Base-by-base conservation (phyloP, 768 basidiomycete species). In the Boletus coccyginus region DNA sequence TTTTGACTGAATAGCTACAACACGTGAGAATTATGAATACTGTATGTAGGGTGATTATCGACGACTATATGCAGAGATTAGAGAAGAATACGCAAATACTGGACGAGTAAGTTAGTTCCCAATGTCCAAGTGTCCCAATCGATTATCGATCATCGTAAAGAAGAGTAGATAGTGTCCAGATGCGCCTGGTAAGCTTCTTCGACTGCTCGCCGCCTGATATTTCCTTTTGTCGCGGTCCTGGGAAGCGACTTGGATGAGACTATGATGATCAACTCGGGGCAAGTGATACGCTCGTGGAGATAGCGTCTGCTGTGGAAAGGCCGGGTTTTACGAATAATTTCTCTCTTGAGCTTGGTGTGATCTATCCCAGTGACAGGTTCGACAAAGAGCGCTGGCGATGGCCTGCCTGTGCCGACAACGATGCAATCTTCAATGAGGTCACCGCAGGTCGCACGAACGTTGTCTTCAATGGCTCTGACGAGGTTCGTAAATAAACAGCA, bases 171-270 rank as follows among this genome's bases (percentile, higher is more conserved):
- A 35, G 68, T 67, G 70, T 91, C 86, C 24, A 91, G 77, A 53
- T 81, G 73, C 32, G 65, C 62, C 62, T 77, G 77, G 74, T 81
- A 88, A 31, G 75, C 62, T 58, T 87, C 85, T 71, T 91, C 89
- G 29, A 90, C 88, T 12, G 86, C 88, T 60, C 78, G 81, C 44
- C 89, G 81, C 50, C 89, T 83, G 60, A 92, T 86, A 65, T 91
- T 92, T 24, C 89, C 89, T 74, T 92, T 92, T 10, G 89, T 89
- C 17, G 83, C 83, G 0, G 89, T 91, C 59, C 89, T 77, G 36
- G 89, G 89, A 46, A 92, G 78, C 1, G 86, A 81, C n/a, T 80
- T 78, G 43, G 75, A 73, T 29, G 82, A 77, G n/a, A 90, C 88
- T 45, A 90, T 74, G 56, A 90, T 71, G 55, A 91, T 79, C 78